These are phyloP conservation scores for Daldinia bambusicola DNA, from an alignment of 495 filamentous ascomycete species.

Conservation along the genomic window DNA sequence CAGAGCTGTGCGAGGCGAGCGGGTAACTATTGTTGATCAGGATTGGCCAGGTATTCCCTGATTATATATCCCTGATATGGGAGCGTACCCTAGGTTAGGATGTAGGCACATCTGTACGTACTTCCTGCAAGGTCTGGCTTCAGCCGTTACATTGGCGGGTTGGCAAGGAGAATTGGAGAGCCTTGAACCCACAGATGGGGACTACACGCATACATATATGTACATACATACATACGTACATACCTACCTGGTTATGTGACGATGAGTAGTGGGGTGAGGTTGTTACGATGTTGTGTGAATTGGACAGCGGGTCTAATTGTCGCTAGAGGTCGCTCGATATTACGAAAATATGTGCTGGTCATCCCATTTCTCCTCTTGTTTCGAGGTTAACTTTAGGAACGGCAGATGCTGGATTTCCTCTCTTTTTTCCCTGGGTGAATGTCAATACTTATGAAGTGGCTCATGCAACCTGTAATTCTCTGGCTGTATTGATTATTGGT, in stretches of 20 bases:
- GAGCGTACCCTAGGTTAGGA: conserved; percentile 7
- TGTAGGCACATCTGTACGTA: conserved; percentile 5
- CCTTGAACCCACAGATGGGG: not conserved
- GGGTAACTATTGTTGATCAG: conserved; percentile 21
- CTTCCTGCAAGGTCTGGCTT: conserved; percentile 30
- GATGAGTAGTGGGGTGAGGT: conserved; percentile 41
- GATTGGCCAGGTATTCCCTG: conserved; percentile 33
- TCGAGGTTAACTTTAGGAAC: conserved; percentile 9
- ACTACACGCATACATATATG: not conserved
- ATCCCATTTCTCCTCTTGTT: conserved; percentile 25
- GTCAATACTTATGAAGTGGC: conserved; percentile 12
- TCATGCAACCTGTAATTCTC: conserved; percentile 8
- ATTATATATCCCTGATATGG: conserved; percentile 10
- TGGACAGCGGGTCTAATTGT: conserved; percentile 27
- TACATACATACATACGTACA: conserved; percentile 1
- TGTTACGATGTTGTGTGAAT: conserved; percentile 36
- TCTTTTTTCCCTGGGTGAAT: conserved; percentile 15
- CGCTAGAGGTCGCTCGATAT: conserved; percentile 38
- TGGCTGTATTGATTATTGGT: conserved; percentile 5
- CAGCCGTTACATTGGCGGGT: conserved; percentile 38
- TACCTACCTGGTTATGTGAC: conserved; percentile 7
- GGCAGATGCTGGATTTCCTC: conserved; percentile 8
- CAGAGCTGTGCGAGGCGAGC: conserved; percentile 26
- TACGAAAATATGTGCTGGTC: conserved; percentile 10
- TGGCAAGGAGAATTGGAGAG: conserved; percentile 34